Evolutionary conservation across 2,329 filamentous ascomycete species (phyloP).

Genomic region (Ophiocordyceps camponoti-floridani): DNA sequence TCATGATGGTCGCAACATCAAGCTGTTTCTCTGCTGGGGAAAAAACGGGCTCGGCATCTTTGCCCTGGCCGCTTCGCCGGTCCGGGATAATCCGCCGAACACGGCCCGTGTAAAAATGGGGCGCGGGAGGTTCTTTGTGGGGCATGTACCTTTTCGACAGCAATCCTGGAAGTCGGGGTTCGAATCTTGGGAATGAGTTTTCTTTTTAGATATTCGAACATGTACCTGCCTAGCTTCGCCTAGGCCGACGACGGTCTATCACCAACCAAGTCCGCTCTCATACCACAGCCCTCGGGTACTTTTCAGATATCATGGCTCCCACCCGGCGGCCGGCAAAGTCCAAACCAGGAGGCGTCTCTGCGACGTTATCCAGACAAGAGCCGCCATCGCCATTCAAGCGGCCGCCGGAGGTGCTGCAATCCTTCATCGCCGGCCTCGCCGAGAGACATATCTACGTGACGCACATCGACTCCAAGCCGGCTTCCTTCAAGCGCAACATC

Average conservation of each 20-base stretch:
- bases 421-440: conserved; percentile 50
- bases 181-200: too few species aligned
- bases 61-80: conserved; percentile 1
- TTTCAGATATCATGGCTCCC: conserved; percentile 10
- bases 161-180: too few species aligned
- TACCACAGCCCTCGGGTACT: neutral
- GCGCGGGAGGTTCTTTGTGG: too few species aligned
- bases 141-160: neutral
- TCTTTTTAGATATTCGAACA: too few species aligned
- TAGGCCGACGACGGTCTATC: too few species aligned
- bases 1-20: too few species aligned
- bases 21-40: too few species aligned
- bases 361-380: conserved; percentile 3
- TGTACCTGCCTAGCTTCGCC: too few species aligned
- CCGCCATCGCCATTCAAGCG: conserved; percentile 50
- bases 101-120: neutral
- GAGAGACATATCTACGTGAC: conserved; percentile 62
- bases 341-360: conserved; percentile 4
- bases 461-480: conserved; percentile 59
- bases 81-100: neutral
- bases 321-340: conserved; percentile 15
- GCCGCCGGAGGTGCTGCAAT: conserved; percentile 41
- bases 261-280: too few species aligned
- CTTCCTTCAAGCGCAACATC: conserved; percentile 60
- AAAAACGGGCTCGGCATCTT: too few species aligned